Base-by-base conservation (phyloP, 2,329 filamentous ascomycete genomes). In the Mycosphaerella sp. region DNA sequence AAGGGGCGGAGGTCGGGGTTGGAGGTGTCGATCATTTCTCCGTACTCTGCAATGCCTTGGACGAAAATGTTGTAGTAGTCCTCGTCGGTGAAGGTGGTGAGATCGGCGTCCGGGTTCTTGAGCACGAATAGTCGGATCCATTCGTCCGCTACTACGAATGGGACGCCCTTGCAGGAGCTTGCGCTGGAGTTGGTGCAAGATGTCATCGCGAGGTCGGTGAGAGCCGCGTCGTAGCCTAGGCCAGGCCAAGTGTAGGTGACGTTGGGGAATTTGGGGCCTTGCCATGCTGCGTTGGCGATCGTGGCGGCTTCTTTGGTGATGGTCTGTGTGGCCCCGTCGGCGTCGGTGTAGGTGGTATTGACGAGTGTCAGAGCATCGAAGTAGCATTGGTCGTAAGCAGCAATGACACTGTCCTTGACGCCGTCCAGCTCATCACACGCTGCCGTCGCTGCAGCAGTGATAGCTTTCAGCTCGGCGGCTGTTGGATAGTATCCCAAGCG, bases 1-100 rank as follows among this genome's bases (percentile, higher is more conserved):
- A 74, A 75, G 0, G 44, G 57, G 0, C 63, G 61, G 0, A 75
- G 62, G 52, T 74, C 66, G 1, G 71, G 66, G 39, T 71, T 61
- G 16, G 61, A 49, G 0, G 70, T 70, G 5, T 64, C 67, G 10
- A 73, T 70, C 32, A 71, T 64, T 2, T 60, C 59, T 14, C 59
- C 52, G 49, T 69, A 73, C 47, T 63, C 57, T 21, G 59, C 49
- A 6, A 55, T 39, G 1, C 61, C 63, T n/a, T 52, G 45, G 21
- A 52, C 54, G 10, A 64, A 36, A 4, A 58, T 36, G 4, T 49
- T 32, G 41, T 55, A 61, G 49, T 53, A 65, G 25, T 68, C 52
- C 4, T 59, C 53, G 39, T 64, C 58, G 14, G 56, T 62, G 34
- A 74, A 64, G 2, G 60, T 66, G 10, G 51, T 45, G 7, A 65